A percentile compares a stretch with the other conserved stretches of the same genome.
phyloP scores from a whole-genome alignment of 148 eudicot species.

The Chenopodium suecicum region DNA sequence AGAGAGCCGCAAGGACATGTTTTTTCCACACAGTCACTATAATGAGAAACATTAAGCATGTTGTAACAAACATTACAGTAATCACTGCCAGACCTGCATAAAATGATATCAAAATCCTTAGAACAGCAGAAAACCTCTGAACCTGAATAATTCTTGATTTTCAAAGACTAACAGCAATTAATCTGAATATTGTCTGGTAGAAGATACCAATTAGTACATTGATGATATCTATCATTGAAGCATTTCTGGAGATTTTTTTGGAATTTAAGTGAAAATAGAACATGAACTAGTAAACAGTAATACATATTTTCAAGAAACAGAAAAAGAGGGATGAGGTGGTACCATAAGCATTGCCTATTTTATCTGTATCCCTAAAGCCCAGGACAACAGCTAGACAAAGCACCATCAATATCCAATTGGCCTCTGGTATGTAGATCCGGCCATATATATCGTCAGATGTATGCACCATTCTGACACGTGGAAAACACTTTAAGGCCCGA shows the following conservation, averaged over 20 bases:
- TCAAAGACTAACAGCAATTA: neutral
- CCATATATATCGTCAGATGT: slow-evolving; percentile 46
- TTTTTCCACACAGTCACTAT: slow-evolving; percentile 41
- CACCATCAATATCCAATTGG: slow-evolving; percentile 48
- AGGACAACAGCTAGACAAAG: slow-evolving; percentile 43
- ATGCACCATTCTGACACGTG: slow-evolving; percentile 44
- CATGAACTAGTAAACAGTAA: neutral
- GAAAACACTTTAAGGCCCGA: slow-evolving; percentile 48
- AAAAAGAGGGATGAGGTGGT: neutral
- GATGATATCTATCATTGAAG: too few relatives aligned
- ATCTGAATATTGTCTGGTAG: neutral
- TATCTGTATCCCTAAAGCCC: slow-evolving; percentile 47
- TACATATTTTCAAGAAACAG: too few relatives aligned
- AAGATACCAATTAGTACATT: neutral
- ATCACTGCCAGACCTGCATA: slow-evolving; percentile 47
- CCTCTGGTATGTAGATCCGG: slow-evolving; percentile 49
- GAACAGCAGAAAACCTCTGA: neutral
- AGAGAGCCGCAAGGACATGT: slow-evolving; percentile 22
- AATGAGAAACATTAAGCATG: slow-evolving; percentile 54
- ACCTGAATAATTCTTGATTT: neutral
- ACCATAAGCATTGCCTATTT: slow-evolving; percentile 56
- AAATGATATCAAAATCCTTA: neutral
- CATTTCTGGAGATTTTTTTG: neutral
- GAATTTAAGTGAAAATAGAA: neutral
- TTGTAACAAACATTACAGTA: slow-evolving; percentile 50